Conservation (phyloP, 2,329 filamentous ascomycete species). For the Karstenula rhodostoma region DNA sequence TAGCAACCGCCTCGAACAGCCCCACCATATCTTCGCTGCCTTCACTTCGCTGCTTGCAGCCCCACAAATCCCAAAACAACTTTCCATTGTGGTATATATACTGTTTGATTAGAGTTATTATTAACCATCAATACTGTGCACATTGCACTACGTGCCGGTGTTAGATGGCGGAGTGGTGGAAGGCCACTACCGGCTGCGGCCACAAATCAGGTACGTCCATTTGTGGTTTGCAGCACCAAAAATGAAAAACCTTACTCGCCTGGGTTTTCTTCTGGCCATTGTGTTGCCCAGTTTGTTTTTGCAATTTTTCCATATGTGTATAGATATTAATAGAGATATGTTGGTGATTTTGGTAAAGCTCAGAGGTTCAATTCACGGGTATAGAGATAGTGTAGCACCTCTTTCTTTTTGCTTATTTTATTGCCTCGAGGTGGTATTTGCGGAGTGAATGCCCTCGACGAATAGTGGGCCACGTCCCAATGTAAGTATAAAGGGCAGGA, state of each 20-base stretch:
- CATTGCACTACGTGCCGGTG: not conserved
- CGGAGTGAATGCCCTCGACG: not conserved
- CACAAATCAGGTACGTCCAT: not conserved
- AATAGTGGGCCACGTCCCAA: not conserved
- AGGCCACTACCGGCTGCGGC: not conserved
- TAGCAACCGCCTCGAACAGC: not conserved
- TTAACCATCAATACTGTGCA: not conserved
- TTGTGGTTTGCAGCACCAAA: not conserved
- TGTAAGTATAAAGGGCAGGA: not conserved
- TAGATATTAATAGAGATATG: not conserved
- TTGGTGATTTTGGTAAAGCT: not conserved
- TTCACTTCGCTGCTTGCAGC: not conserved
- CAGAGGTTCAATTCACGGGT: not conserved
- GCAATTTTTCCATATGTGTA: not conserved
- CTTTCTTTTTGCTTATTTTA: not conserved
- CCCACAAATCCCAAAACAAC: not conserved
- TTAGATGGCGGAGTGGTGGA: not conserved
- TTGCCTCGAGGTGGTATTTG: not conserved
- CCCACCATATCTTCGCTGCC: not conserved
- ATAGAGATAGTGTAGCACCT: not conserved
- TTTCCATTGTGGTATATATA: not conserved
- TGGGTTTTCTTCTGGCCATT: constrained; percentile 4
- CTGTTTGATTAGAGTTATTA: not conserved
- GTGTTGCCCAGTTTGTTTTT: constrained; percentile 8
- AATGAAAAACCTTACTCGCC: not conserved